Percentiles rank a stretch among this genome's conserved stretches.
Evolutionary conservation across 2,329 filamentous ascomycete species (phyloP).

Genomic region (Paraphoma sp.): DNA sequence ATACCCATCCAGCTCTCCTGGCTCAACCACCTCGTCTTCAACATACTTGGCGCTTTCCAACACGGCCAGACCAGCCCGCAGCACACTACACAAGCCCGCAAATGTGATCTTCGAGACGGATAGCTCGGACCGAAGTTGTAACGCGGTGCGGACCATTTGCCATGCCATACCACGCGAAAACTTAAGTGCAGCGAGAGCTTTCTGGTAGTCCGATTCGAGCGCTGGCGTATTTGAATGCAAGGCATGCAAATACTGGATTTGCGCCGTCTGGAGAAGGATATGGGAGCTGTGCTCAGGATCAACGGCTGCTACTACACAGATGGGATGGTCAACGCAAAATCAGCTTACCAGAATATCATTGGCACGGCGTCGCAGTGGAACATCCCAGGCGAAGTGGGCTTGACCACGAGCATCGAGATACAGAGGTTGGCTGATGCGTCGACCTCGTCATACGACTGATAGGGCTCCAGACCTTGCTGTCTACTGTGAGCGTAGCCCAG

Average conservation of each 20-base stretch:
- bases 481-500: conserved; percentile 9
- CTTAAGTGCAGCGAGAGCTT: conserved; percentile 13
- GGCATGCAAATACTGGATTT: conserved; percentile 2
- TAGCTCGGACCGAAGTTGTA: conserved; percentile 2
- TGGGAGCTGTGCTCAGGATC: conserved; percentile 4
- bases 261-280: conserved; percentile 11
- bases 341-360: conserved; percentile 14
- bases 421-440: conserved; percentile 5
- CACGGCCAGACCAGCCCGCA: conserved; percentile 18
- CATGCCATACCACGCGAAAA: conserved; percentile 21
- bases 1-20: conserved; percentile 1
- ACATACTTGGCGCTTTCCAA: conserved; percentile 9
- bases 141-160: conserved; percentile 17
- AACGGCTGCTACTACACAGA: too few species aligned
- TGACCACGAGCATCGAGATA: conserved; percentile 15
- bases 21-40: background rate
- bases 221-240: background rate
- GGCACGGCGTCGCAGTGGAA: conserved; percentile 21
- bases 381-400: conserved; percentile 16
- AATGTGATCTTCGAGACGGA: conserved; percentile 14
- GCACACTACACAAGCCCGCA: conserved; percentile 17
- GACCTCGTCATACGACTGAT: conserved; percentile 8
- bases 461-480: background rate
- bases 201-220: background rate
- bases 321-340: too few species aligned